Conservation (phyloP, 2,329 filamentous ascomycete species). For the Cylindrodendrum hubeiense region DNA sequence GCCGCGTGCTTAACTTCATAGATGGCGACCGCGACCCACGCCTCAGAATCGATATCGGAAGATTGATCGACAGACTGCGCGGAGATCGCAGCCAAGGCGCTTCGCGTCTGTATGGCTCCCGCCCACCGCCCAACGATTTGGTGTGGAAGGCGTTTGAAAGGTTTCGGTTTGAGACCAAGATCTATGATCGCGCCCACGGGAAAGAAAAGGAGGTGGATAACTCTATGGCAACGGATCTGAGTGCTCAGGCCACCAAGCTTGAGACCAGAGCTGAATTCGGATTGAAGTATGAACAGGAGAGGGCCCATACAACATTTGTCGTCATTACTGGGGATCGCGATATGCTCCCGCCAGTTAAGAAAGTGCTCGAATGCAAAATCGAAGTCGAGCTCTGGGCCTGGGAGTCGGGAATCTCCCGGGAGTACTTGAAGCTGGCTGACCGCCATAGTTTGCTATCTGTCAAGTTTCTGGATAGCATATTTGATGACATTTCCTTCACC, state of each 20-base stretch:
- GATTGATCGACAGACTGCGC: constrained; percentile 30
- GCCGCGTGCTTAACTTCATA: constrained; percentile 36
- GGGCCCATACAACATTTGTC: constrained; percentile 33
- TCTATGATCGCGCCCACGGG: constrained; percentile 32
- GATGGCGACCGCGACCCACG: constrained; percentile 39
- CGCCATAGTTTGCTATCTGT: not conserved
- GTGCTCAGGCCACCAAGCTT: constrained; percentile 29
- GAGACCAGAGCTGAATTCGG: not conserved
- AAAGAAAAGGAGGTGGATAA: constrained; percentile 46
- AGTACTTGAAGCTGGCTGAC: constrained; percentile 23
- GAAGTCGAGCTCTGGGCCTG: constrained; percentile 45
- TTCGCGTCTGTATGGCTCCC: constrained; percentile 41
- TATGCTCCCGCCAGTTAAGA: constrained; percentile 39
- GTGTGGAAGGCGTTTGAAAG: constrained; percentile 36
- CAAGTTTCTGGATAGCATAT: not conserved
- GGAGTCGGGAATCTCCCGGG: constrained; percentile 36
- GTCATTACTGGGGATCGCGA: constrained; percentile 43
- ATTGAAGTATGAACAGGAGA: not conserved
- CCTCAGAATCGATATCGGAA: constrained; percentile 36
- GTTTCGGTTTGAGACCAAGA: constrained; percentile 31
- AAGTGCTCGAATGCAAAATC: constrained; percentile 32
- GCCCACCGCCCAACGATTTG: constrained; percentile 41
- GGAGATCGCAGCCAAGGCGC: constrained; percentile 23
- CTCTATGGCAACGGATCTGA: constrained; percentile 39
- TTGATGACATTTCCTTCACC: not conserved